These are phyloP conservation scores for baker's yeast (Saccharomyces cerevisiae) DNA, from an alignment of 805 yeast genomes.

Conservation along the genomic window DNA sequence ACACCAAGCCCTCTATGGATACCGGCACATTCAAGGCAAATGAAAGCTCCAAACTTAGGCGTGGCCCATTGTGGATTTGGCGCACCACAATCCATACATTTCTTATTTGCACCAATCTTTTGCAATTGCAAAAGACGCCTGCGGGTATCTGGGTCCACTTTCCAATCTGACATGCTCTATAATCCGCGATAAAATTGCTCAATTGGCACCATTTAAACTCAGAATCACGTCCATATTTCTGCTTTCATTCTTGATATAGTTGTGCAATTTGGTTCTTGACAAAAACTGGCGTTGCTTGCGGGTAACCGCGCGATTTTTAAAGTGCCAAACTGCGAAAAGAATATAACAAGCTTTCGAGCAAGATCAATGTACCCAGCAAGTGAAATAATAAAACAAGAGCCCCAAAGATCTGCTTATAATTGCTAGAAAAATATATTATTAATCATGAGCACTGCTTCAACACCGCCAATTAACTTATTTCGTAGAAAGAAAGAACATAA, in stretches of 20 bases:
- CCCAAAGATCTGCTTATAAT: neutral
- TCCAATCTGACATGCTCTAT: constrained; percentile 53
- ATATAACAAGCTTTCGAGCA: neutral
- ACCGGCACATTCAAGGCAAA: constrained; percentile 97
- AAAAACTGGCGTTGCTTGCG: neutral
- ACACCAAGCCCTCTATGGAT: constrained; percentile 93
- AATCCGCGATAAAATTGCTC: neutral
- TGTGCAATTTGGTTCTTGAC: neutral
- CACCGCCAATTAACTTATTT: constrained; percentile 20
- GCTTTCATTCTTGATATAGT: neutral
- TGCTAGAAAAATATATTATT: neutral
- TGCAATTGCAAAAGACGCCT: constrained; percentile 71
- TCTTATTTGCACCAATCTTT: constrained; percentile 72
- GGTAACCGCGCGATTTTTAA: neutral
- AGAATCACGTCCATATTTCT: neutral
- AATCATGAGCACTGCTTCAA: constrained; percentile 6
- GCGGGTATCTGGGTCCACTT: constrained; percentile 88
- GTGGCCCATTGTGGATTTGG: constrained; percentile 99
- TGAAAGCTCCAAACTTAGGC: constrained; percentile 94
- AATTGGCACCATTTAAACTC: neutral
- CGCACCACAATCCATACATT: constrained; percentile 88
- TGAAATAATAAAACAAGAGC: neutral
- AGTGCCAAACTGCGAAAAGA: neutral
- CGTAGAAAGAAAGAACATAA: constrained; percentile 59
- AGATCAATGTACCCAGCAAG: neutral